Conservation (phyloP, 768 basidiomycete genomes). For the Hericium rajendrae region DNA sequence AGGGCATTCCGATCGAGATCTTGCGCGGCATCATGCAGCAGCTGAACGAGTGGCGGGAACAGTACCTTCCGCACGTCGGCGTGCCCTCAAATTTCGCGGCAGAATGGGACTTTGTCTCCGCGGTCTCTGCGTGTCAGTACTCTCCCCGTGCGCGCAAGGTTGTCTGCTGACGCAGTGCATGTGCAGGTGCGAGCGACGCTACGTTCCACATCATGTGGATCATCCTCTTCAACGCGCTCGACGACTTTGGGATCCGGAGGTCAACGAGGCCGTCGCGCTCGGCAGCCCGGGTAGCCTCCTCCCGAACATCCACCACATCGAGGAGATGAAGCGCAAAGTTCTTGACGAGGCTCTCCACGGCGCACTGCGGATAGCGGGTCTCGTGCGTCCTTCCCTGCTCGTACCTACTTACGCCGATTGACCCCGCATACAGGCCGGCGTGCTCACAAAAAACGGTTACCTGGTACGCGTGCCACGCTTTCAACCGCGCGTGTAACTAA, state of each 20-base stretch:
- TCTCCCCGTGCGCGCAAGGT: neutral
- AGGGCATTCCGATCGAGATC: slow-evolving; percentile 68
- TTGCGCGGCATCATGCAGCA: slow-evolving; percentile 45
- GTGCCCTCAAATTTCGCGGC: slow-evolving; percentile 79
- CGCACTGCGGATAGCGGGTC: slow-evolving; percentile 80
- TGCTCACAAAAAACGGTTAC: slow-evolving; percentile 82
- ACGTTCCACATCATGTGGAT: slow-evolving; percentile 93
- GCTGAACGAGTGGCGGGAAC: slow-evolving; percentile 65
- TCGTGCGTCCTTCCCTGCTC: slow-evolving; percentile 38
- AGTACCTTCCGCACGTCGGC: slow-evolving; percentile 69
- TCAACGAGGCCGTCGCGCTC: slow-evolving; percentile 38
- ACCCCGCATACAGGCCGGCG: slow-evolving; percentile 45
- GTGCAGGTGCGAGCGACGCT: slow-evolving; percentile 70
- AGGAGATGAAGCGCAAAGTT: slow-evolving; percentile 57
- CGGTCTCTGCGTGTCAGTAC: slow-evolving; percentile 51
- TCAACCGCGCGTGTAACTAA: neutral
- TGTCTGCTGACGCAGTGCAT: neutral
- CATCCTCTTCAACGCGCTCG: slow-evolving; percentile 68
- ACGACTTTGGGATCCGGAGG: slow-evolving; percentile 80
- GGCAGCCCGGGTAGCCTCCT: slow-evolving; percentile 26
- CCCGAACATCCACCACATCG: slow-evolving; percentile 41
- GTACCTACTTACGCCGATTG: neutral
- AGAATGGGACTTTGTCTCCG: slow-evolving; percentile 84
- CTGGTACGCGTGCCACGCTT: slow-evolving; percentile 37
- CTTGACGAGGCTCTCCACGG: slow-evolving; percentile 78